Percentiles rank a stretch among this genome's conserved stretches.
Conservation (phyloP, 1,284 basidiomycete species). For the Baeospora myosura region DNA sequence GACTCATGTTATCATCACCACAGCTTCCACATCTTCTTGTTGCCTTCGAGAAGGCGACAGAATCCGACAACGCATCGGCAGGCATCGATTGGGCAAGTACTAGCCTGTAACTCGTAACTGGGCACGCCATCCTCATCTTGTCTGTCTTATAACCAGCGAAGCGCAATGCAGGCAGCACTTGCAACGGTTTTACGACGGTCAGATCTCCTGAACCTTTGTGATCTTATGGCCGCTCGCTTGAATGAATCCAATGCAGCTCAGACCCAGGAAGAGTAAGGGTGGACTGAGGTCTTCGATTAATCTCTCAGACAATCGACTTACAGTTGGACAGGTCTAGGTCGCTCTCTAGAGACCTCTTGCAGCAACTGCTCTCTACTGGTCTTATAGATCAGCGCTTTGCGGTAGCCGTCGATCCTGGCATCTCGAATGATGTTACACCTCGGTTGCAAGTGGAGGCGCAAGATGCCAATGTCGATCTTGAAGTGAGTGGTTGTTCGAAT, state of each 20-base stretch:
- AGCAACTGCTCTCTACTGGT: slow-evolving; percentile 44
- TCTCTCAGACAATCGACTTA: neutral
- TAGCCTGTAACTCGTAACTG: neutral
- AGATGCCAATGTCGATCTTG: slow-evolving; percentile 46
- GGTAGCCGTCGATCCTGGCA: slow-evolving; percentile 40
- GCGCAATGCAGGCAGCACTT: slow-evolving; percentile 50
- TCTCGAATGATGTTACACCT: slow-evolving; percentile 39
- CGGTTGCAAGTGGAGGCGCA: slow-evolving; percentile 50
- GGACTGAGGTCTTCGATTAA: too few relatives aligned
- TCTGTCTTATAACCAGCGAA: slow-evolving; percentile 30
- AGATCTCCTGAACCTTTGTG: slow-evolving; percentile 43
- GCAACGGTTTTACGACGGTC: slow-evolving; percentile 39
- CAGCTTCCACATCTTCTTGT: slow-evolving; percentile 58
- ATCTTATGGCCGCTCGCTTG: slow-evolving; percentile 32
- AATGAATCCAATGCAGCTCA: too few relatives aligned
- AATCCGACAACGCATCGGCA: slow-evolving; percentile 34
- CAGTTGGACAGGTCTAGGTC: slow-evolving; percentile 29
- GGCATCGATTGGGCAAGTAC: slow-evolving; percentile 52
- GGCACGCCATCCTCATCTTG: neutral
- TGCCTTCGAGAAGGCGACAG: slow-evolving; percentile 44
- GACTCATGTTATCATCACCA: slow-evolving; percentile 6
- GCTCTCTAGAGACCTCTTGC: slow-evolving; percentile 51
- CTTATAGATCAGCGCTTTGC: slow-evolving; percentile 50
- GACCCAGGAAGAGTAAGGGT: too few relatives aligned
- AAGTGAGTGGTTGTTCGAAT: slow-evolving; percentile 25